Percentiles rank a stretch among this genome's conserved stretches.
These are phyloP conservation scores for Linnemannia zychae DNA, from an alignment of 192 early-diverging fungal genomes.

Conservation along the genomic window DNA sequence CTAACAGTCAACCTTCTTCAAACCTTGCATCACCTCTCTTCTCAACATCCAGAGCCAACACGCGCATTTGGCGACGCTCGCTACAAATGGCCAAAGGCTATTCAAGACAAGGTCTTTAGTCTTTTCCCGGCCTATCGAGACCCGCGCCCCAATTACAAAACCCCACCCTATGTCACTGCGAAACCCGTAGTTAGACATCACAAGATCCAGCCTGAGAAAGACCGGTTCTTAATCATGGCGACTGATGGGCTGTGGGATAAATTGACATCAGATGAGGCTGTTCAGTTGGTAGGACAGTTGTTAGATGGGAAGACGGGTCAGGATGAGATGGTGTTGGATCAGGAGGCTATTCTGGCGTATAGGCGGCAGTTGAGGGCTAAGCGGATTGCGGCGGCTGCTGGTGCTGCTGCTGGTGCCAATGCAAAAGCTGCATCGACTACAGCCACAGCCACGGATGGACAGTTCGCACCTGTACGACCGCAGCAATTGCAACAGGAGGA, in stretches of 20 bases:
- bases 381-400: background rate
- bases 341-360: constrained; percentile 23
- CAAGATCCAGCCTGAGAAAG: constrained; percentile 67
- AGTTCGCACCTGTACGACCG: background rate
- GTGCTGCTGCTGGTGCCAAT: no score
- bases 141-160: constrained; percentile 61
- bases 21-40: background rate
- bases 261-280: constrained; percentile 74
- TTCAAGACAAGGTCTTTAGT: constrained; percentile 66
- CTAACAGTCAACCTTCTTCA: background rate
- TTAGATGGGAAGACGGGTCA: constrained; percentile 57
- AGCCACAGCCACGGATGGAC: background rate
- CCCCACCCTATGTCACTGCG: constrained; percentile 85
- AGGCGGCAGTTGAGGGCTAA: background rate
- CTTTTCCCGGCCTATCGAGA: constrained; percentile 62
- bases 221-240: constrained; percentile 83
- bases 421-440: background rate
- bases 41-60: constrained; percentile 53
- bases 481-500: constrained; percentile 8
- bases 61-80: constrained; percentile 77
- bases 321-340: constrained; percentile 31
- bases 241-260: constrained; percentile 89
- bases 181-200: constrained; percentile 77
- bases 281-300: constrained; percentile 58
- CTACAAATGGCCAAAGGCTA: constrained; percentile 78